Evolutionary conservation across 2,329 filamentous ascomycete species (phyloP), one percentile per base, ranked within the genome.

Genomic region (Epichloe scottii): DNA sequence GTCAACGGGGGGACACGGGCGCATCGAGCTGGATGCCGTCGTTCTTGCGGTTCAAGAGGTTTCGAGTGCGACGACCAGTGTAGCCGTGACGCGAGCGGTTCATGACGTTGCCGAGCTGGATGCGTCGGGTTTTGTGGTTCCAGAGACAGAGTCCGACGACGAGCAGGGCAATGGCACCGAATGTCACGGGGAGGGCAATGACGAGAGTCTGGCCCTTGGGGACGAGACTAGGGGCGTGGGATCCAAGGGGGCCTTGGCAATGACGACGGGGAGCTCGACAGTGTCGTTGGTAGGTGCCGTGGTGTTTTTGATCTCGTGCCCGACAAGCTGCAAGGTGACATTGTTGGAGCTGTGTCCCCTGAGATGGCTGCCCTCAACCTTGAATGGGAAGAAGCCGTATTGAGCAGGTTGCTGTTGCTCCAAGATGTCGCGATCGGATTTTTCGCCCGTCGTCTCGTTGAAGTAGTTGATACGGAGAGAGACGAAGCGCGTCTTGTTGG

Each of bases 71-170:
- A 51, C 70, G 64, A 52, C 73, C 71, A 11, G 60, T 63, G 62
- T 76, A 76, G 40, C 75, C 71, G 55, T 68, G 59, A 34, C 69
- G 63, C 41, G 57, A 56, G 48, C 74, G 70, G 57, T 71, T 66
- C 69, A 78, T 75, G 63, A 79, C 65, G 58, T 72, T 76, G 49
- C 73, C 76, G 45, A 81, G 59, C 4, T 66, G 64, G 53, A 81
- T 76, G 53, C 62, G 62, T 51, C 77, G 71, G n/a, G 68, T 63
- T 58, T 72, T 69, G 50, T 71, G 68, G 63, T 79, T 77, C 70
- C 72, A 79, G 69, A 83, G 50, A 67, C 75, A 71, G 64, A 81
- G 61, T 64, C 82, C 69, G 66, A 82, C 42, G 57, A 79, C 53
- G 55, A 76, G 66, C 46, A 79, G 53, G 41, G 67, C 46, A 50